Conservation (phyloP, 805 yeast species). For the Wickerhamiella sergipiensis region DNA sequence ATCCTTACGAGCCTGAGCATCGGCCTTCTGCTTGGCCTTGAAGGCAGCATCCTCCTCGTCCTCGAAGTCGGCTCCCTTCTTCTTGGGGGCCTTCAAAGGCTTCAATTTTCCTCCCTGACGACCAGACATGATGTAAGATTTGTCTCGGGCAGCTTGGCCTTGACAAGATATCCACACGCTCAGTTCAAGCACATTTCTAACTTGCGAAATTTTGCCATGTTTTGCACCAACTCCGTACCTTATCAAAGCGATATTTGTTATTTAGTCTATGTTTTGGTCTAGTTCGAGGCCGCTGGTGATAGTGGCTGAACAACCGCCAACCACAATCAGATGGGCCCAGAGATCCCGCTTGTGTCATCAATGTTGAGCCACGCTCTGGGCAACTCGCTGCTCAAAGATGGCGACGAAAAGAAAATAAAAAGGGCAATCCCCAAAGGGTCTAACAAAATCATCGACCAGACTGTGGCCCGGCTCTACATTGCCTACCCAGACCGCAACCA, state of each 20-base stretch:
- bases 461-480: slow-evolving; percentile 77
- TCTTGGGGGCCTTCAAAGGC: slow-evolving; percentile 76
- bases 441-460: slow-evolving; percentile 78
- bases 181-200: too few relatives aligned
- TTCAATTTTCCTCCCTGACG: slow-evolving; percentile 96
- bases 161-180: too few relatives aligned
- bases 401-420: slow-evolving; percentile 81
- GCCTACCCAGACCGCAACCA: slow-evolving; percentile 72
- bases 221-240: too few relatives aligned
- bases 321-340: not conserved
- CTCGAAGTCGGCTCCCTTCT: slow-evolving; percentile 49
- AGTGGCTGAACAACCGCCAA: too few relatives aligned
- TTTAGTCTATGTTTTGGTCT: too few relatives aligned
- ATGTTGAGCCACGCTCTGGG: slow-evolving; percentile 5
- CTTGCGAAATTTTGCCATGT: too few relatives aligned
- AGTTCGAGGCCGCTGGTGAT: too few relatives aligned
- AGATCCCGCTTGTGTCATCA: not conserved
- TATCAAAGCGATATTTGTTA: too few relatives aligned
- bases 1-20: slow-evolving; percentile 83
- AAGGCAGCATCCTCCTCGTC: slow-evolving; percentile 86
- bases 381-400: slow-evolving; percentile 23
- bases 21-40: slow-evolving; percentile 90
- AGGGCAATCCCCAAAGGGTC: slow-evolving; percentile 78
- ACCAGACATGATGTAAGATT: slow-evolving; percentile 51
- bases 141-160: too few relatives aligned